Evolutionary conservation across 2,329 filamentous ascomycete species (phyloP), one percentile per base, ranked within the genome.

Genomic region (Alternaria burnsii): DNA sequence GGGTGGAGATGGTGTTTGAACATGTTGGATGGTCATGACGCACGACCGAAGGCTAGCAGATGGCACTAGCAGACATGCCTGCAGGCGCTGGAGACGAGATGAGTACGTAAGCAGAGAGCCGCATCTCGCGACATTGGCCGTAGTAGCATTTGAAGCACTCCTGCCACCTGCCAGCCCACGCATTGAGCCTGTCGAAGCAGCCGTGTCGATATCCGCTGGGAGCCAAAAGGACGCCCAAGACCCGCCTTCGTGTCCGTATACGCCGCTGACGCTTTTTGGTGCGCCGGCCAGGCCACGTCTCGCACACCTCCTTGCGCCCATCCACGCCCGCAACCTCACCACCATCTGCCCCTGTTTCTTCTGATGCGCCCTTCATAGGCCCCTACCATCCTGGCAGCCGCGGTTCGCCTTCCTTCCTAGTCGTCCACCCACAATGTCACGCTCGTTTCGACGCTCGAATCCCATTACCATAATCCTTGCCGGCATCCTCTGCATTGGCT

Each of bases 391-490:
- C 66, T 69, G 72, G 75, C 75, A 73, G 62, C 74, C 56, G 61
- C 68, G 65, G 70, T 74, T 70, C 71, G 71, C 71, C 69, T 66
- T 54, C 58, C 60, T 53, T 63, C 52, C 55, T 55, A 38, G 44
- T 44, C 48, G 44, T 52, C 41, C 62, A 50, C 54, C 61, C 65
- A 60, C 61, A 76, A 87, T 88, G 86, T 85, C 84, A 75, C 91
- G 92, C 81, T 83, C 85, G 65, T 86, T 94, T 76, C 92, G 92
- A 82, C 91, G 91, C 82, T 88, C 90, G 77, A 95, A 88, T 80
- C 90, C 92, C 65, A 85, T 91, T 74, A 94, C 91, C 55, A 82
- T 94, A 66, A 78, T 90, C 69, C 84, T 96, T 68, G 91, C 91
- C 71, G 85, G 82, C 68, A 81, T 92, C 59, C 85, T 95, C 60